A percentile compares a stretch with the other conserved stretches of the same genome.
Conservation (phyloP, 495 filamentous ascomycete species). For the Gamarada debralockiae region DNA sequence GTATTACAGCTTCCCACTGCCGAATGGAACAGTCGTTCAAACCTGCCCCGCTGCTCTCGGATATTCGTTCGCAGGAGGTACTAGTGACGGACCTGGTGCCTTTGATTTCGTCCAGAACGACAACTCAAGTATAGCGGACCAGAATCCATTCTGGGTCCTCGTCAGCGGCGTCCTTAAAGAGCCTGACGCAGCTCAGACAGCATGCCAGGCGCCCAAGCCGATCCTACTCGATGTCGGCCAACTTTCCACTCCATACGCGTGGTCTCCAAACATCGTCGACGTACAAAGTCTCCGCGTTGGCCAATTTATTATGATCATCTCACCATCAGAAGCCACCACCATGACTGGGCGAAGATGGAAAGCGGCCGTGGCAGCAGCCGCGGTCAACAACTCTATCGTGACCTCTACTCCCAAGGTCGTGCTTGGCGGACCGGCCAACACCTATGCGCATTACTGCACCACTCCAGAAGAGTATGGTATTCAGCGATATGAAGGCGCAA, state of each 20-base stretch:
- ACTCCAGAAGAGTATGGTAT: slow-evolving; percentile 87
- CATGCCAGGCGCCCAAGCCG: slow-evolving; percentile 82
- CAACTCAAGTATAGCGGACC: slow-evolving; percentile 54
- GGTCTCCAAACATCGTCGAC: slow-evolving; percentile 90
- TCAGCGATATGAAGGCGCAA: slow-evolving; percentile 94
- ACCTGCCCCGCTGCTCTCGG: slow-evolving; percentile 93
- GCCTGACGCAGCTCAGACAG: slow-evolving; percentile 66
- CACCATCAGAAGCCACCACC: slow-evolving; percentile 84
- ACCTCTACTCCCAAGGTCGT: slow-evolving; percentile 49
- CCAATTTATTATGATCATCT: slow-evolving; percentile 82
- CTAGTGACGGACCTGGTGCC: slow-evolving; percentile 84
- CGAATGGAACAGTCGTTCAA: slow-evolving; percentile 66
- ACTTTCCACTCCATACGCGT: slow-evolving; percentile 71
- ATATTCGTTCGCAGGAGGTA: slow-evolving; percentile 90
- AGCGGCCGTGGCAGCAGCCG: slow-evolving; percentile 59
- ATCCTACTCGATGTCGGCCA: slow-evolving; percentile 88
- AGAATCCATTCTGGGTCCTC: slow-evolving; percentile 77
- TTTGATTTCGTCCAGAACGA: slow-evolving; percentile 93
- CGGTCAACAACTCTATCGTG: slow-evolving; percentile 22
- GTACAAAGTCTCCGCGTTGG: slow-evolving; percentile 88
- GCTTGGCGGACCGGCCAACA: slow-evolving; percentile 87
- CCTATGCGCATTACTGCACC: slow-evolving; percentile 87
- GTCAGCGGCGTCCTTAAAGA: slow-evolving; percentile 66
- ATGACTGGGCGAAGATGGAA: slow-evolving; percentile 94
- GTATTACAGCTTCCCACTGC: slow-evolving; percentile 59